A percentile compares a stretch with the other conserved stretches of the same genome.
These are phyloP conservation scores for Nicotiana obtusifolia DNA, from an alignment of 257 asterid genomes.

Conservation along the genomic window DNA sequence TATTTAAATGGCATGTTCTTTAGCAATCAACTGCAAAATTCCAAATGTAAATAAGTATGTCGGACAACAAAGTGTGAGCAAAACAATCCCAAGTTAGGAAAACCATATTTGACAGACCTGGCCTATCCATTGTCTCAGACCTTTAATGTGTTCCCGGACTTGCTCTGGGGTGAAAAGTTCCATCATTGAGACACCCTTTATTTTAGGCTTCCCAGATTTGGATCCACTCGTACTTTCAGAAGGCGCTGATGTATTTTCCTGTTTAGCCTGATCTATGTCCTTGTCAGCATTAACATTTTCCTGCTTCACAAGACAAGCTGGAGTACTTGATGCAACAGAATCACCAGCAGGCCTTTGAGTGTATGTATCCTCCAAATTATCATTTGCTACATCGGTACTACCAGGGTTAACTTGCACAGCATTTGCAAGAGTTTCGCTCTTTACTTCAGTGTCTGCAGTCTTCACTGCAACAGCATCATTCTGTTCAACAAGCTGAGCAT, in stretches of 20 bases:
- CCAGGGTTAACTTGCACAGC: constrained; percentile 36
- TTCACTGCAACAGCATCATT: constrained; percentile 34
- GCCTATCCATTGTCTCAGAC: constrained; percentile 97
- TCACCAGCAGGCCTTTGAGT: constrained; percentile 42
- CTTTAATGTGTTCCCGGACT: constrained; percentile 70
- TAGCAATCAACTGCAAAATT: not conserved
- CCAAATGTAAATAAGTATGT: not conserved
- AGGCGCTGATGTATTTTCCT: constrained; percentile 43
- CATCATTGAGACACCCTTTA: constrained; percentile 86
- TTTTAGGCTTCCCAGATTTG: constrained; percentile 90
- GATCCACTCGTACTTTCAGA: constrained; percentile 45
- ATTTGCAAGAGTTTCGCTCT: constrained; percentile 43
- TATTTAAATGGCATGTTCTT: not conserved
- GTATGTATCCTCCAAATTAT: constrained; percentile 34
- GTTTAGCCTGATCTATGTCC: constrained; percentile 48
- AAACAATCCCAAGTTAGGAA: not conserved
- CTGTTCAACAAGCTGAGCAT: constrained; percentile 32
- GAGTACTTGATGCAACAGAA: constrained; percentile 25
- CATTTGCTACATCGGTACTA: constrained; percentile 35
- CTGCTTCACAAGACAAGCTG: constrained; percentile 37
- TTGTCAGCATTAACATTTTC: constrained; percentile 50
- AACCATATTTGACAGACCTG: constrained; percentile 57
- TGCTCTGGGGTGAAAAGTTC: constrained; percentile 92
- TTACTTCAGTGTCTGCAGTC: constrained; percentile 47
- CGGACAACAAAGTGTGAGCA: not conserved